phyloP scores from a whole-genome alignment of 2,329 filamentous ascomycete genomes.

The Diaporthe sp. region DNA sequence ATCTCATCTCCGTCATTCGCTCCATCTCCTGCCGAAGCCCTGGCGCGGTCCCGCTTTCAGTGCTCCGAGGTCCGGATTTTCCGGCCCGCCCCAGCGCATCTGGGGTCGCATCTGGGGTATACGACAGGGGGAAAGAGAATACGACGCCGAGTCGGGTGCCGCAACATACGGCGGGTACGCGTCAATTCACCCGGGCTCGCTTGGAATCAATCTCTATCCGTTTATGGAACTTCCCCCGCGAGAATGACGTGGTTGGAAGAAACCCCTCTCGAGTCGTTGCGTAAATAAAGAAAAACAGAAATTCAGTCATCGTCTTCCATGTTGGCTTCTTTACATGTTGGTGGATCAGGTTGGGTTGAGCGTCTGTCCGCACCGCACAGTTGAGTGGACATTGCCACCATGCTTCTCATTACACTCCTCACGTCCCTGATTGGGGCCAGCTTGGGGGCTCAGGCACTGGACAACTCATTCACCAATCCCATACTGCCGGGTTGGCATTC shows the following conservation, averaged over 20 bases:
- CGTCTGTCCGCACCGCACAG: background rate
- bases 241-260: conserved; percentile 22
- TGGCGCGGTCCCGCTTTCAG: background rate
- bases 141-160: background rate
- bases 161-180: background rate
- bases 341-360: too few relatives aligned
- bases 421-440: background rate
- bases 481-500: conserved; percentile 62
- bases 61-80: background rate
- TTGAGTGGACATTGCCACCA: background rate
- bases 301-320: background rate
- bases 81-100: background rate
- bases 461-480: conserved; percentile 52
- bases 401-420: background rate
- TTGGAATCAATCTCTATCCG: background rate
- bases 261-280: background rate
- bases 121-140: background rate
- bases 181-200: background rate
- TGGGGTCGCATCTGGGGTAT: background rate
- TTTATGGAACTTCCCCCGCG: background rate
- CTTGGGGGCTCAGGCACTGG: background rate
- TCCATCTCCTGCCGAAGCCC: conserved; percentile 8
- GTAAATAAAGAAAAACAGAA: background rate
- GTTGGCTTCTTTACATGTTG: background rate
- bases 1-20: background rate